These are phyloP conservation scores for Coemansia sp. DNA, from an alignment of 192 early-diverging fungal species.

Conservation along the genomic window DNA sequence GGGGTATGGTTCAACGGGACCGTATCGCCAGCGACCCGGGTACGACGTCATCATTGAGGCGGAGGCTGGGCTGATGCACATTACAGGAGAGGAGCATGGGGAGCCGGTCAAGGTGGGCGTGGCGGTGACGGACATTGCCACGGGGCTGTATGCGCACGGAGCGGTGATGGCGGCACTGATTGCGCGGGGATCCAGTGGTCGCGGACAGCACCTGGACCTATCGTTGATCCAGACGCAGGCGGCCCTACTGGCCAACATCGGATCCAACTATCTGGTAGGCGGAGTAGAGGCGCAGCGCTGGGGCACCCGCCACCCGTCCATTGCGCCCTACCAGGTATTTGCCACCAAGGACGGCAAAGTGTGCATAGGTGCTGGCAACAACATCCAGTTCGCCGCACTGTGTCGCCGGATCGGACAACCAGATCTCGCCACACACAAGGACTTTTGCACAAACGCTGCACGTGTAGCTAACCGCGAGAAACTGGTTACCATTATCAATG, in stretches of 20 bases:
- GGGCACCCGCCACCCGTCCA: slow-evolving; percentile 88
- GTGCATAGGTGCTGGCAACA: slow-evolving; percentile 90
- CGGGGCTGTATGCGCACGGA: slow-evolving; percentile 85
- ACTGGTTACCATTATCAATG: slow-evolving; percentile 62
- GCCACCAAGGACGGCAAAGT: slow-evolving; percentile 74
- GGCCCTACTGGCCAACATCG: slow-evolving; percentile 88
- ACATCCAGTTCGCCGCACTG: slow-evolving; percentile 76
- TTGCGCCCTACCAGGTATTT: slow-evolving; percentile 92
- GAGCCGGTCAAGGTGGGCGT: slow-evolving; percentile 94
- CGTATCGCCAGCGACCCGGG: slow-evolving; percentile 75
- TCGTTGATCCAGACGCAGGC: slow-evolving; percentile 88
- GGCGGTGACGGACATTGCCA: slow-evolving; percentile 84
- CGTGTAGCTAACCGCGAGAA: slow-evolving; percentile 72
- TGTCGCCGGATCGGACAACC: slow-evolving; percentile 56
- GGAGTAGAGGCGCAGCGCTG: slow-evolving; percentile 75
- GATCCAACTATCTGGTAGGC: slow-evolving; percentile 80
- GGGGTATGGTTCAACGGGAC: slow-evolving; percentile 87
- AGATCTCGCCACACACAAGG: slow-evolving; percentile 51
- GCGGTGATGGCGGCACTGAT: slow-evolving; percentile 88
- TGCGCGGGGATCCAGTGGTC: slow-evolving; percentile 60
- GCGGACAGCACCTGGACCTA: slow-evolving; percentile 86
- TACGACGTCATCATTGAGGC: slow-evolving; percentile 91
- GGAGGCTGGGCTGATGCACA: slow-evolving; percentile 94
- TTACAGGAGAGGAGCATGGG: slow-evolving; percentile 84
- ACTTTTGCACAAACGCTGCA: slow-evolving; percentile 68